phyloP scores from a whole-genome alignment of 2,329 filamentous ascomycete species.

The Biscogniauxia sp. region DNA sequence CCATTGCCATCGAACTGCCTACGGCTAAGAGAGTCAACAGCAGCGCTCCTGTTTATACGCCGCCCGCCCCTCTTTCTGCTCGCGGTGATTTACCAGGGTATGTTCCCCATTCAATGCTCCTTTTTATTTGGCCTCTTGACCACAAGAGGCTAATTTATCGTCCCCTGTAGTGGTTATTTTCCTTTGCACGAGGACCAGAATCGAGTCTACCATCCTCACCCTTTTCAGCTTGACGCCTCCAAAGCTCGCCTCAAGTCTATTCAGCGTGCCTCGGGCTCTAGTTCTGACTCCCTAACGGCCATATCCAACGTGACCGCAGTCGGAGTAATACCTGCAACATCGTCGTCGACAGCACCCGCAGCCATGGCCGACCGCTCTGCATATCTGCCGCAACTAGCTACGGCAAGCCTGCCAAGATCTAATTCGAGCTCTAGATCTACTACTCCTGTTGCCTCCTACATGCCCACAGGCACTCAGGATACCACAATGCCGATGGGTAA shows the following conservation, averaged over 20 bases:
- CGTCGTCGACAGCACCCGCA: constrained; percentile 12
- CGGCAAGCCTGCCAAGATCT: constrained; percentile 9
- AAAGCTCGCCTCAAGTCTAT: constrained; percentile 38
- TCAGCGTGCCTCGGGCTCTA: constrained; percentile 33
- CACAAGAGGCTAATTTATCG: background rate
- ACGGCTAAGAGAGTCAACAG: constrained; percentile 39
- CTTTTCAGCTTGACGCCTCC: constrained; percentile 45
- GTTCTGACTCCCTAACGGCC: constrained; percentile 12
- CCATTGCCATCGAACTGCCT: constrained; percentile 55
- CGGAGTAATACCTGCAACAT: constrained; percentile 21
- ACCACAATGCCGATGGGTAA: constrained; percentile 55
- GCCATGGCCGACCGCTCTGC: constrained; percentile 24
- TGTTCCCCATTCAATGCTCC: constrained; percentile 26
- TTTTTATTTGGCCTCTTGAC: constrained; percentile 15
- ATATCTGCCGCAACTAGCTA: constrained; percentile 21
- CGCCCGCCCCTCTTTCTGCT: constrained; percentile 52
- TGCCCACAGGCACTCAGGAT: constrained; percentile 48
- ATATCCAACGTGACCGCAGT: constrained; percentile 14
- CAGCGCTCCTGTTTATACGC: constrained; percentile 40
- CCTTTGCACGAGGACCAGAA: constrained; percentile 56
- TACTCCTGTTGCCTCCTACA: constrained; percentile 50
- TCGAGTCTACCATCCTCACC: constrained; percentile 49
- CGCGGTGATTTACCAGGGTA: constrained; percentile 60
- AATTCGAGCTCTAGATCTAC: constrained; percentile 30
- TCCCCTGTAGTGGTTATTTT: constrained; percentile 53